phyloP scores from a whole-genome alignment of 177 flowering plant species.

The Telopea speciosissima region DNA sequence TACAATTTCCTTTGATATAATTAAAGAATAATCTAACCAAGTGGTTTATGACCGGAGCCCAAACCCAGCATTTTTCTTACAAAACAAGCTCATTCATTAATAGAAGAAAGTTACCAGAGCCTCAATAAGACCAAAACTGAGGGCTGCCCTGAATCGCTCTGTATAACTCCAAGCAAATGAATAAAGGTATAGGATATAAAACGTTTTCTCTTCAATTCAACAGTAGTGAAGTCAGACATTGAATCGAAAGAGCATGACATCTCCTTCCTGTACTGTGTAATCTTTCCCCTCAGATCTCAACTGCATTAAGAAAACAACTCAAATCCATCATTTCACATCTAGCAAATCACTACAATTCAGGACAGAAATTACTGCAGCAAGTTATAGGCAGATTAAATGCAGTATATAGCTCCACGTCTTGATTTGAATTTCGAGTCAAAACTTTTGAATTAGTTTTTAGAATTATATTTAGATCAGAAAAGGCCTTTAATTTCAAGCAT shows the following conservation, averaged over 20 bases:
- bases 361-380: too few relatives aligned
- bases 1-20: not conserved
- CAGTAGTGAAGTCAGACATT: slow-evolving; percentile 47
- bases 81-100: not conserved
- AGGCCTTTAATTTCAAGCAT: too few relatives aligned
- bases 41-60: not conserved
- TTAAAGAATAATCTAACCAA: slow-evolving; percentile 3
- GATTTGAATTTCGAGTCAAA: too few relatives aligned
- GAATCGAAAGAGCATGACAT: slow-evolving; percentile 97
- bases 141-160: not conserved
- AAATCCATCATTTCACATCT: not conserved
- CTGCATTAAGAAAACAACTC: slow-evolving; percentile 42
- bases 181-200: not conserved
- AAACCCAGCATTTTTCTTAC: not conserved
- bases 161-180: not conserved
- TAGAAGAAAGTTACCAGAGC: not conserved
- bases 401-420: too few relatives aligned
- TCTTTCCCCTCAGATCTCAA: slow-evolving; percentile 94
- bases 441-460: too few relatives aligned
- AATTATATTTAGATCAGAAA: too few relatives aligned
- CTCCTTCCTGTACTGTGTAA: slow-evolving; percentile 91
- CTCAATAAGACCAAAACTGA: not conserved
- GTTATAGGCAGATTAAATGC: too few relatives aligned
- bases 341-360: not conserved
- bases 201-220: not conserved